These are phyloP conservation scores for Colletotrichum sp. DNA, from an alignment of 2,329 filamentous ascomycete genomes.

Conservation along the genomic window DNA sequence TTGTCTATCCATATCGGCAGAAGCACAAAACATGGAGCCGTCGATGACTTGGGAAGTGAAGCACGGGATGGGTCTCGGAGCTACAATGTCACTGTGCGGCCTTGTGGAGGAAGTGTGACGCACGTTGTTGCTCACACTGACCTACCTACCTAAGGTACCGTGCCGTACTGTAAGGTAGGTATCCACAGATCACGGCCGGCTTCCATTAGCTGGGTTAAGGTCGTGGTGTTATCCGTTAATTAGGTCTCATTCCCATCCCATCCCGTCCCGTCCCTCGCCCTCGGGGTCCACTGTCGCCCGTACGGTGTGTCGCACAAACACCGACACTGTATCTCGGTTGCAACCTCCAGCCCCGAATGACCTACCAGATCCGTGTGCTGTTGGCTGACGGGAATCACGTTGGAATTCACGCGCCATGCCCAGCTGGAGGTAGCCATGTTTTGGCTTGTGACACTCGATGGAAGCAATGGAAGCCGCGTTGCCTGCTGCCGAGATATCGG, in stretches of 20 bases:
- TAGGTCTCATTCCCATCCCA: not conserved
- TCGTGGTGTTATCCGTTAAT: not conserved
- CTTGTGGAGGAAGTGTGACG: not conserved
- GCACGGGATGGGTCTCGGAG: not conserved
- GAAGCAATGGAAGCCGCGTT: not conserved
- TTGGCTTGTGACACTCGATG: not conserved
- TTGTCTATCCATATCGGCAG: not conserved
- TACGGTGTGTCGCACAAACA: not conserved
- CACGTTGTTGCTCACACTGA: not conserved
- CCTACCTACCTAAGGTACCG: not conserved
- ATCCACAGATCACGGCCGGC: not conserved
- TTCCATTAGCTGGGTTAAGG: not conserved
- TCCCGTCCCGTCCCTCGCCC: not conserved
- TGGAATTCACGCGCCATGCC: not conserved
- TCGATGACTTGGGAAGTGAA: not conserved
- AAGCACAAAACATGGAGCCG: not conserved
- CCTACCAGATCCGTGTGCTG: not conserved
- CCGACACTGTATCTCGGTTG: slow-evolving; percentile 8
- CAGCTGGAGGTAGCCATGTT: not conserved
- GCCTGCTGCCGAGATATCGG: not conserved
- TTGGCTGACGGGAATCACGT: not conserved
- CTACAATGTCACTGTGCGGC: not conserved
- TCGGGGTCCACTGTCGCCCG: slow-evolving; percentile 1
- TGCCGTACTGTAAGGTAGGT: not conserved
- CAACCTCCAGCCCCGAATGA: slow-evolving; percentile 1